These are phyloP conservation scores for Penicillium parvum DNA, from an alignment of 495 filamentous ascomycete genomes.

Conservation along the genomic window DNA sequence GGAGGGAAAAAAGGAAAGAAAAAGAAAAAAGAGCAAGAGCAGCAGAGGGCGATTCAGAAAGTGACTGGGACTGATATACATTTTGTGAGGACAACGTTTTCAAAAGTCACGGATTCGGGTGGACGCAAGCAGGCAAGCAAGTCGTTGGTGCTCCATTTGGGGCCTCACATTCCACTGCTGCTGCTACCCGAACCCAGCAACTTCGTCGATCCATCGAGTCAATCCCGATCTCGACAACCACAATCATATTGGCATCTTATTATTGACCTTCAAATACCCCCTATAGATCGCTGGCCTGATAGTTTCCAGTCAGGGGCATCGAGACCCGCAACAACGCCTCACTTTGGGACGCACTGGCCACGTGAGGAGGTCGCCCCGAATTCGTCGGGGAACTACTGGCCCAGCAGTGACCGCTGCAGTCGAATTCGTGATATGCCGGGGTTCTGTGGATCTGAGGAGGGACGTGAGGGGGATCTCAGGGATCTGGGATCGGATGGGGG, in stretches of 20 bases:
- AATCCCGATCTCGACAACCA: background rate
- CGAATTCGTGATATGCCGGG: conserved; percentile 9
- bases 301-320: background rate
- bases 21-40: too few relatives aligned
- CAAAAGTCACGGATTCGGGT: background rate
- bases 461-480: too few relatives aligned
- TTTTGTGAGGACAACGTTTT: background rate
- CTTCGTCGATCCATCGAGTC: too few relatives aligned
- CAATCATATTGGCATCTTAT: background rate
- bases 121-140: background rate
- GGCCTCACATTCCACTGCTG: background rate
- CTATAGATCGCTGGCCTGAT: background rate
- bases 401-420: conserved; percentile 9
- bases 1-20: background rate
- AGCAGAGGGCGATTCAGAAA: background rate
- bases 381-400: conserved; percentile 17
- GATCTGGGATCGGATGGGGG: background rate
- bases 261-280: background rate
- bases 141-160: too few relatives aligned
- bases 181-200: background rate
- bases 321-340: conserved; percentile 13
- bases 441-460: conserved; percentile 1
- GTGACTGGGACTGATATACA: background rate
- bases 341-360: conserved; percentile 24
- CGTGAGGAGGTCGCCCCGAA: conserved; percentile 12